A percentile compares a stretch with the other conserved stretches of the same genome.
Conservation (phyloP, 176 grass and related monocot genomes). For the Cenchrus americanus region DNA sequence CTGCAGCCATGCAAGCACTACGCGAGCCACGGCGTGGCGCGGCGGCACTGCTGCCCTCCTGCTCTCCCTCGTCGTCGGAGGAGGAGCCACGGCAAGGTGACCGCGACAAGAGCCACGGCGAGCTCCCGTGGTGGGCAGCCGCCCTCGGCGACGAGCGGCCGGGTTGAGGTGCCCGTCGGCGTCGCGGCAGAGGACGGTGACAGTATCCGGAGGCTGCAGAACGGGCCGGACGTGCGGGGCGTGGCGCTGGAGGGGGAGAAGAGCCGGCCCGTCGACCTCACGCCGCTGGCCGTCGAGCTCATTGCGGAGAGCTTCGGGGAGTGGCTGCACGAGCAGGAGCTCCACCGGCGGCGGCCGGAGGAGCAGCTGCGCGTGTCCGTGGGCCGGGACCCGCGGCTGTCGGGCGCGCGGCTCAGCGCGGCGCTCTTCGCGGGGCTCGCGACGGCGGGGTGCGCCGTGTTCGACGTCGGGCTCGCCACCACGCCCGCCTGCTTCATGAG, state of each 20-base stretch:
- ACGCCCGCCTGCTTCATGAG: constrained; percentile 95
- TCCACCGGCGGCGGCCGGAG: neutral
- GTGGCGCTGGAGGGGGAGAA: constrained; percentile 83
- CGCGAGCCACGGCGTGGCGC: neutral
- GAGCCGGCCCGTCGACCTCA: constrained; percentile 72
- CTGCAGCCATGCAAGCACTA: constrained; percentile 33
- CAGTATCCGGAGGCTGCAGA: constrained; percentile 68
- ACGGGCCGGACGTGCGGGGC: constrained; percentile 78
- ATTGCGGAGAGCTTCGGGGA: constrained; percentile 87
- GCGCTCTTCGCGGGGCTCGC: constrained; percentile 70
- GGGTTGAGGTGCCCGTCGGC: neutral
- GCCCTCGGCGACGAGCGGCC: neutral
- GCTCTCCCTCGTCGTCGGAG: neutral
- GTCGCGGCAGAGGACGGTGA: constrained; percentile 39
- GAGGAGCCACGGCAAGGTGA: neutral
- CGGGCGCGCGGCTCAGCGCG: constrained; percentile 55
- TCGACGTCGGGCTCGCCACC: constrained; percentile 85
- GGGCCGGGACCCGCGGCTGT: constrained; percentile 72
- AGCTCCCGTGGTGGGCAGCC: neutral
- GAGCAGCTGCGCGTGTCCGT: constrained; percentile 54
- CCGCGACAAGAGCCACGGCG: neutral
- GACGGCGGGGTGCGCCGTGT: constrained; percentile 67
- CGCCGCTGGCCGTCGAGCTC: constrained; percentile 65
- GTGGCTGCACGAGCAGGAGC: constrained; percentile 59
- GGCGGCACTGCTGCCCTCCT: neutral